Conservation (phyloP, 495 filamentous ascomycete genomes). For the Aspergillus baeticus region DNA sequence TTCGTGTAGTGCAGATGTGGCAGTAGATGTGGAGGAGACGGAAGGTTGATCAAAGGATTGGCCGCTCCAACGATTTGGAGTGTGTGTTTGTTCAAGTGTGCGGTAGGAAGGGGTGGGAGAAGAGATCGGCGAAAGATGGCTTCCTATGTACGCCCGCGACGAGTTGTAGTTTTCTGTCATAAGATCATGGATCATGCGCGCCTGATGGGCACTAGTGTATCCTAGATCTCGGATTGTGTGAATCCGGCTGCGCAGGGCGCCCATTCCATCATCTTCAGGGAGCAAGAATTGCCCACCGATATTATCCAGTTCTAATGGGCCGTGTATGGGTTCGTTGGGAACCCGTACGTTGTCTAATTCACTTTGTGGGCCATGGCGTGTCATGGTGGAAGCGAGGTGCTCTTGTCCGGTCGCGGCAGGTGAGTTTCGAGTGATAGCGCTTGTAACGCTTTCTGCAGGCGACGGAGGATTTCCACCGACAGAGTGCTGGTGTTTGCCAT, state of each 20-base stretch:
- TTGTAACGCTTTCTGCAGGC: neutral
- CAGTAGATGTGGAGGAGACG: constrained; percentile 30
- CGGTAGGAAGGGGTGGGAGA: constrained; percentile 35
- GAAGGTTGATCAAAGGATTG: constrained; percentile 29
- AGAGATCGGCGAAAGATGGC: constrained; percentile 21
- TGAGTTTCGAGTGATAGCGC: neutral
- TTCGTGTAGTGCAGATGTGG: constrained; percentile 31
- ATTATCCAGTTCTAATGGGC: constrained; percentile 19
- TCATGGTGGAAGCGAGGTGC: neutral
- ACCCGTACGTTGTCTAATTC: neutral
- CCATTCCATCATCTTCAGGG: constrained; percentile 94
- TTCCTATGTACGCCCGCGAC: constrained; percentile 34
- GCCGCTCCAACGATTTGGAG: constrained; percentile 29
- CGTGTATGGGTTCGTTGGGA: neutral
- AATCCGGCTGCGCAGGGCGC: constrained; percentile 69
- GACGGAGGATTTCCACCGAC: neutral
- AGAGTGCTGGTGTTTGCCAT: constrained; percentile 16
- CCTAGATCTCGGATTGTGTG: constrained; percentile 66
- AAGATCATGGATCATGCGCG: constrained; percentile 75
- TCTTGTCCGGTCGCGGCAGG: neutral
- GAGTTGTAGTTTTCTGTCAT: constrained; percentile 77
- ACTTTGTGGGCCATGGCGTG: constrained; percentile 6
- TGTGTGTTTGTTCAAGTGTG: constrained; percentile 34
- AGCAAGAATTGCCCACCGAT: constrained; percentile 40
- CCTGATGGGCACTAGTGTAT: constrained; percentile 71